These are phyloP conservation scores for Geranium incanum DNA, from an alignment of 441 rosid genomes.

Conservation along the genomic window DNA sequence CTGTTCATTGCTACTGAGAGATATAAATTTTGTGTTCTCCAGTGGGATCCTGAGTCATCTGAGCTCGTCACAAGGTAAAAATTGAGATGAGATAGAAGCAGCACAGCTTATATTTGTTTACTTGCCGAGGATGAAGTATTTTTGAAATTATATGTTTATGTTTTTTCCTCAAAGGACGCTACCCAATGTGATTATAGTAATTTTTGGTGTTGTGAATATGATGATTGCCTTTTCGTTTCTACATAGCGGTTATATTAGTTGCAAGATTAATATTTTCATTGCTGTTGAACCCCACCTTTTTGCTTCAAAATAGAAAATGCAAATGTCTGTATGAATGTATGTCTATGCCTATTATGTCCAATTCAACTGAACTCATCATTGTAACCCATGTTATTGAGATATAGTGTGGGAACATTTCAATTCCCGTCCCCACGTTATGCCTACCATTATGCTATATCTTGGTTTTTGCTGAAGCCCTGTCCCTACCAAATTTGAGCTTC, in stretches of 20 bases:
- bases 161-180: neutral
- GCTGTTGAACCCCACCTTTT: neutral
- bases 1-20: slow-evolving; percentile 88
- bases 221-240: neutral
- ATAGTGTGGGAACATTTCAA: neutral
- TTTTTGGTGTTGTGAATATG: neutral
- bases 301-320: neutral
- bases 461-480: neutral
- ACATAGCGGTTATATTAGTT: neutral
- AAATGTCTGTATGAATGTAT: neutral
- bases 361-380: neutral
- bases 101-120: neutral
- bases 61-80: slow-evolving; percentile 81
- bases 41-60: slow-evolving; percentile 81
- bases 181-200: neutral
- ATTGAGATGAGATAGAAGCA: slow-evolving; percentile 4
- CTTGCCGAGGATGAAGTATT: neutral
- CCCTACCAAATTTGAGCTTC: neutral
- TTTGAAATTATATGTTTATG: neutral
- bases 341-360: neutral
- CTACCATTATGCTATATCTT: neutral
- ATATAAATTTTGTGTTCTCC: slow-evolving; percentile 93
- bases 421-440: neutral
- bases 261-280: neutral
- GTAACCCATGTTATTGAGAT: neutral